phyloP scores from a whole-genome alignment of 805 yeast species.

The Priceomyces medius region DNA sequence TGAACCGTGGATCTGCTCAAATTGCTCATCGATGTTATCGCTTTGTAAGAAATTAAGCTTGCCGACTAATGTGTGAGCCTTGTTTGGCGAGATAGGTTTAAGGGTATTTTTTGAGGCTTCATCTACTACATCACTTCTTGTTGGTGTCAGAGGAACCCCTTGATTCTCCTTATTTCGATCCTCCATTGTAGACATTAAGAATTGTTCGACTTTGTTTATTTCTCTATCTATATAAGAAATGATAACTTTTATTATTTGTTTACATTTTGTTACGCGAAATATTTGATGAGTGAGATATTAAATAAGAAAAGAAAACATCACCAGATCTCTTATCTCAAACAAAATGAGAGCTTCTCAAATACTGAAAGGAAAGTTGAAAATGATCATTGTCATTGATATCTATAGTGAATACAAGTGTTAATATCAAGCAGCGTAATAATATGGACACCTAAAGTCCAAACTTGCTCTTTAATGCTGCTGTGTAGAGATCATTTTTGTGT shows the following conservation, averaged over 20 bases:
- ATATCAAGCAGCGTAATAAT: not conserved
- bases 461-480: constrained; percentile 51
- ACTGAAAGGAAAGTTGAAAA: too few relatives aligned
- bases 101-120: constrained; percentile 5
- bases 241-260: not conserved
- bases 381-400: too few relatives aligned
- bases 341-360: too few relatives aligned
- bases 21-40: constrained; percentile 35
- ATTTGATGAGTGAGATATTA: not conserved
- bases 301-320: too few relatives aligned
- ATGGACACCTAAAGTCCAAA: constrained; percentile 44
- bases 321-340: too few relatives aligned
- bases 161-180: not conserved
- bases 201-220: not conserved
- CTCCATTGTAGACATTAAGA: not conserved
- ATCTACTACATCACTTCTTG: not conserved
- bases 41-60: constrained; percentile 29
- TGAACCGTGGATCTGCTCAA: constrained; percentile 26
- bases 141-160: not conserved
- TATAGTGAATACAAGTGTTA: too few relatives aligned
- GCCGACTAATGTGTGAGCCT: constrained; percentile 18
- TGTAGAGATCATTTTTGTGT: constrained; percentile 50
- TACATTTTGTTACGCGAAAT: not conserved
- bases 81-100: constrained; percentile 31
- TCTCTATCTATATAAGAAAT: not conserved